phyloP scores from a whole-genome alignment of 2,329 filamentous ascomycete species.

The Ophiostoma sp. region DNA sequence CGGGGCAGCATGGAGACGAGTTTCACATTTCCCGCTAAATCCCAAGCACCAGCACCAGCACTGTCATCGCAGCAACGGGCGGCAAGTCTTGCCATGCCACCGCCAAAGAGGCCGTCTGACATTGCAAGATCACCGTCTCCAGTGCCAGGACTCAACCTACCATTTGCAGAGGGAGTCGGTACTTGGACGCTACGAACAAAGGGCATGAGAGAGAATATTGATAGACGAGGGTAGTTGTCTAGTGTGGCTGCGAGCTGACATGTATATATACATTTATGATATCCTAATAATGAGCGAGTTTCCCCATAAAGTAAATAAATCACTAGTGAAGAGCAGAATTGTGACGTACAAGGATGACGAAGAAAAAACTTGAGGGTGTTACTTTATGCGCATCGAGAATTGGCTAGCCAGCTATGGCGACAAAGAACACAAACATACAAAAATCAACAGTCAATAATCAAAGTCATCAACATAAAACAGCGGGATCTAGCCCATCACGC shows the following conservation, averaged over 20 bases:
- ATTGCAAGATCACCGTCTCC: not conserved
- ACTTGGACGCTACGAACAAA: conserved; percentile 52
- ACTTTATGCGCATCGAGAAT: too few species aligned
- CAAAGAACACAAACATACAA: not conserved
- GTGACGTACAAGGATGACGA: too few species aligned
- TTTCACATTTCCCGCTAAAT: not conserved
- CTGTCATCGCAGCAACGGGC: not conserved
- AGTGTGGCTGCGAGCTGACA: not conserved
- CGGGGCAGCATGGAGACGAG: not conserved
- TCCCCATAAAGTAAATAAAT: too few species aligned
- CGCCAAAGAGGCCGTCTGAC: conserved; percentile 7
- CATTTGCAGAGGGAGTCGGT: conserved; percentile 43
- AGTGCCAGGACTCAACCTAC: conserved; percentile 31
- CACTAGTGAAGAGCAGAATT: too few species aligned
- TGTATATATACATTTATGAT: not conserved
- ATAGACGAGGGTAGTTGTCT: not conserved
- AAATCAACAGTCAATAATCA: not conserved
- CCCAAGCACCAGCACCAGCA: not conserved
- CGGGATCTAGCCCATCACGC: not conserved
- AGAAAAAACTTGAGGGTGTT: too few species aligned
- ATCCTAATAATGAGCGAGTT: not conserved
- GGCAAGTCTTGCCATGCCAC: not conserved
- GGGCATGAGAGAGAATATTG: conserved; percentile 46
- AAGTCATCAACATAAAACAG: not conserved
- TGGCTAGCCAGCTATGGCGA: too few species aligned